Percentiles rank a stretch among this genome's conserved stretches.
Evolutionary conservation across 257 asterid species (phyloP).

Genomic region (Fraxinus americana): DNA sequence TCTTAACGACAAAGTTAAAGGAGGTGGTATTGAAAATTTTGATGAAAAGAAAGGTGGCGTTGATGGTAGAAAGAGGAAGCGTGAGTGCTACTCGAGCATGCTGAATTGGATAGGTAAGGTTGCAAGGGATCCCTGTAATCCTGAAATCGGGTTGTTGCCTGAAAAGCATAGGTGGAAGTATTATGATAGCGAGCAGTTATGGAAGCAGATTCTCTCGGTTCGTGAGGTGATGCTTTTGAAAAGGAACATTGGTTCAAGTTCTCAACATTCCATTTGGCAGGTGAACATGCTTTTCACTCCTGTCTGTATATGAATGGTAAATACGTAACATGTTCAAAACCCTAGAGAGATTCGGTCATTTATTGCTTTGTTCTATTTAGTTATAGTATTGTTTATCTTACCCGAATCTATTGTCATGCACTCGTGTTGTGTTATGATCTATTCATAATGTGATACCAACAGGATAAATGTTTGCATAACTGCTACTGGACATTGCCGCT

Average conservation of each 20-base stretch:
- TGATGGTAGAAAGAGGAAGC: conserved; percentile 59
- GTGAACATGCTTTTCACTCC: conserved; percentile 33
- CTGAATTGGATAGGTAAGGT: conserved; percentile 62
- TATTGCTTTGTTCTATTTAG: not conserved
- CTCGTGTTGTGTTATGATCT: not conserved
- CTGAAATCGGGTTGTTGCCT: conserved; percentile 51
- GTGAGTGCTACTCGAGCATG: conserved; percentile 39
- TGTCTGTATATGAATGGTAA: not conserved
- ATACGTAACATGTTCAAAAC: not conserved
- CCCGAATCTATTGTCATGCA: not conserved
- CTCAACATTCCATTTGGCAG: conserved; percentile 60
- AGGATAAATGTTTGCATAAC: not conserved
- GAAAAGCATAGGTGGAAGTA: conserved; percentile 72
- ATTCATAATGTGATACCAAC: not conserved
- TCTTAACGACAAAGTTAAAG: conserved; percentile 2
- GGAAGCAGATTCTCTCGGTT: conserved; percentile 72
- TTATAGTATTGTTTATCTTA: not conserved
- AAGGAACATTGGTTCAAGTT: conserved; percentile 44
- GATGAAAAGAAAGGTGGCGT: conserved; percentile 26
- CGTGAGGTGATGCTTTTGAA: conserved; percentile 59
- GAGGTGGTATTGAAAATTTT: conserved; percentile 21
- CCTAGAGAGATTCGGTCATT: conserved; percentile 12
- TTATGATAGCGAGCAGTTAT: conserved; percentile 48
- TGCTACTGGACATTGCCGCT: not conserved
- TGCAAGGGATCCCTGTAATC: conserved; percentile 71